A percentile compares a stretch with the other conserved stretches of the same genome.
These are phyloP conservation scores for Pyricularia sp. DNA, from an alignment of 2,329 filamentous ascomycete species.

Conservation along the genomic window DNA sequence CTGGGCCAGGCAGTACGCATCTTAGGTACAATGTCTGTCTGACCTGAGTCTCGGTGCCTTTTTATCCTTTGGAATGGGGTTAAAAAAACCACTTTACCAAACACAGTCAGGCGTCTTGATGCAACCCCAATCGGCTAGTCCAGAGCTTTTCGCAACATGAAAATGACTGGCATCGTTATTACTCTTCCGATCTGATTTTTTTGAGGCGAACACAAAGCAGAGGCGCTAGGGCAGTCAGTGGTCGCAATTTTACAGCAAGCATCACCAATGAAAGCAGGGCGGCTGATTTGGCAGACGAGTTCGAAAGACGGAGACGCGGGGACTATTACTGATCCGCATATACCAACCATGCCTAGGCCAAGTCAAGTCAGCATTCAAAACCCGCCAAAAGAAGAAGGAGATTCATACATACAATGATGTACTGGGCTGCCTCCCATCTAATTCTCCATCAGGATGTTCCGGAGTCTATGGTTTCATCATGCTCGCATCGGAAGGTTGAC, in stretches of 20 bases:
- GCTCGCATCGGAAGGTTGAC: background rate
- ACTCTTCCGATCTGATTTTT: background rate
- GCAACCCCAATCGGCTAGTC: background rate
- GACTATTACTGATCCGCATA: background rate
- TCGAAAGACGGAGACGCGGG: background rate
- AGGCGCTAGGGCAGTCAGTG: background rate
- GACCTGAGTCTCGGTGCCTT: background rate
- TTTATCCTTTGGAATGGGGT: no score
- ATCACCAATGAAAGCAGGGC: background rate
- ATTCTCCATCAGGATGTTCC: background rate
- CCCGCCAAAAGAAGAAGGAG: background rate
- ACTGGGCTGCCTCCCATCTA: background rate
- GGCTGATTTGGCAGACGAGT: background rate
- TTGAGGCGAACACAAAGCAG: background rate
- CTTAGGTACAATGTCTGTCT: background rate
- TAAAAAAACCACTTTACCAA: background rate
- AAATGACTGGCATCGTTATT: background rate
- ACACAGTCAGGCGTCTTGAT: background rate
- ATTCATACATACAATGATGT: background rate
- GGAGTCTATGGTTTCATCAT: background rate
- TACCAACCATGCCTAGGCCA: background rate
- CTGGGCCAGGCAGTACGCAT: background rate
- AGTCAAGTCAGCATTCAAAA: background rate
- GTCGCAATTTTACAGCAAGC: background rate
- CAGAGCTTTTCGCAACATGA: background rate